These are phyloP conservation scores for Jaenimonas drosophilae DNA, from an alignment of 208 protist species.

Conservation along the genomic window DNA sequence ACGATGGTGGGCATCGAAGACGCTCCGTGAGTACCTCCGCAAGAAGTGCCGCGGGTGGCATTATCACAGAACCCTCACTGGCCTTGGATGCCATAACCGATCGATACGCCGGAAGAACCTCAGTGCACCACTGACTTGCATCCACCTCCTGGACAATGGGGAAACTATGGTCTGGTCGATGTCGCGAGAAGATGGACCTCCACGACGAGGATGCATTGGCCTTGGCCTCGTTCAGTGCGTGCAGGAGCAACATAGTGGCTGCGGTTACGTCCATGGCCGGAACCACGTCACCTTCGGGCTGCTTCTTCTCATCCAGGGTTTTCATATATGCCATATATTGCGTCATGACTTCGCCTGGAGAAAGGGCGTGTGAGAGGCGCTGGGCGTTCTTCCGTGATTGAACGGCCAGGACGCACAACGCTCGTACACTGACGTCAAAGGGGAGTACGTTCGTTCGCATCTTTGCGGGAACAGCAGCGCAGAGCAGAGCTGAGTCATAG, in stretches of 20 bases:
- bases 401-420: constrained; percentile 55
- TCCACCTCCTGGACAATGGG: too few relatives aligned
- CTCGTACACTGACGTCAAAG: constrained; percentile 66
- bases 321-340: constrained; percentile 33
- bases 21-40: too few relatives aligned
- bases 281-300: constrained; percentile 12
- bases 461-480: constrained; percentile 50
- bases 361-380: constrained; percentile 17
- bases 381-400: constrained; percentile 33
- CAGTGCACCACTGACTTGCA: too few relatives aligned
- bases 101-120: too few relatives aligned
- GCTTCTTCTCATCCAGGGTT: constrained; percentile 6
- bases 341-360: constrained; percentile 21
- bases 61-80: too few relatives aligned
- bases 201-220: too few relatives aligned
- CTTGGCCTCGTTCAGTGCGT: constrained; percentile 41
- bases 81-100: too few relatives aligned
- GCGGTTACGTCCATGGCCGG: constrained; percentile 27
- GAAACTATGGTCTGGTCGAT: too few relatives aligned
- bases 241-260: constrained; percentile 52
- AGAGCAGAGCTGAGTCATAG: constrained; percentile 54
- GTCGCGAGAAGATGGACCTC: too few relatives aligned
- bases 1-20: too few relatives aligned
- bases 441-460: constrained; percentile 58
- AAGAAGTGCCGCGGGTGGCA: too few relatives aligned